Percentiles rank a stretch among this genome's conserved stretches.
Conservation (phyloP, 257 asterid genomes). For the Solanum dulcamara region DNA sequence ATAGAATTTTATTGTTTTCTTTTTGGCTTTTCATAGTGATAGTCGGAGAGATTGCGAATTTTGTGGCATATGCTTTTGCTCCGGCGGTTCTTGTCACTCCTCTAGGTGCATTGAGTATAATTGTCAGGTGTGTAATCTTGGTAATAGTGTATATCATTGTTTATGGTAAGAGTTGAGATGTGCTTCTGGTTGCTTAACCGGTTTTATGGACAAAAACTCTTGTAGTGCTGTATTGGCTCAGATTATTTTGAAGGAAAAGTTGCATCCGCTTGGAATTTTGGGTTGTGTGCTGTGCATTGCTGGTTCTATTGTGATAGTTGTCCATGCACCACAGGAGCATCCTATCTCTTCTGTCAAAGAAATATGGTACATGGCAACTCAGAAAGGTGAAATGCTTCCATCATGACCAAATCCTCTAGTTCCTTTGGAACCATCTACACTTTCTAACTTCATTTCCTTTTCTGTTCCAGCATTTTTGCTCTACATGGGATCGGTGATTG, state of each 20-base stretch:
- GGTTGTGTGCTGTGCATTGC: slow-evolving; percentile 77
- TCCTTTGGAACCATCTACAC: background rate
- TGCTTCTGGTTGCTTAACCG: background rate
- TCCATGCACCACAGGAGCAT: slow-evolving; percentile 74
- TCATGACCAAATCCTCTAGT: background rate
- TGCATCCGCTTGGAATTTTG: slow-evolving; percentile 59
- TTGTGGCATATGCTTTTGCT: slow-evolving; percentile 88
- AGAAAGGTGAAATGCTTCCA: slow-evolving; percentile 31
- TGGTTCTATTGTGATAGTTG: slow-evolving; percentile 67
- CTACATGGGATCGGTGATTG: slow-evolving; percentile 66
- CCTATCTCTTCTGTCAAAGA: slow-evolving; percentile 64
- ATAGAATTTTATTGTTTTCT: slow-evolving; percentile 1
- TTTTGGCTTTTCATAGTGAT: slow-evolving; percentile 41
- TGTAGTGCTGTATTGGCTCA: slow-evolving; percentile 72
- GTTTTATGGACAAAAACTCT: background rate
- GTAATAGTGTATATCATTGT: background rate
- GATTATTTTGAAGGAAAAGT: slow-evolving; percentile 64
- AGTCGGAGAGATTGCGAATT: slow-evolving; percentile 73
- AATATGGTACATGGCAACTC: slow-evolving; percentile 80
- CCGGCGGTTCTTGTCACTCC: slow-evolving; percentile 94
- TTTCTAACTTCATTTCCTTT: slow-evolving; percentile 16
- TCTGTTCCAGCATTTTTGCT: slow-evolving; percentile 57
- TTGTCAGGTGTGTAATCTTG: slow-evolving; percentile 44
- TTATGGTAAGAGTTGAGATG: background rate
- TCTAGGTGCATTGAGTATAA: slow-evolving; percentile 83